phyloP scores from a whole-genome alignment of 257 asterid genomes.

The Solanum chiquidenum region DNA sequence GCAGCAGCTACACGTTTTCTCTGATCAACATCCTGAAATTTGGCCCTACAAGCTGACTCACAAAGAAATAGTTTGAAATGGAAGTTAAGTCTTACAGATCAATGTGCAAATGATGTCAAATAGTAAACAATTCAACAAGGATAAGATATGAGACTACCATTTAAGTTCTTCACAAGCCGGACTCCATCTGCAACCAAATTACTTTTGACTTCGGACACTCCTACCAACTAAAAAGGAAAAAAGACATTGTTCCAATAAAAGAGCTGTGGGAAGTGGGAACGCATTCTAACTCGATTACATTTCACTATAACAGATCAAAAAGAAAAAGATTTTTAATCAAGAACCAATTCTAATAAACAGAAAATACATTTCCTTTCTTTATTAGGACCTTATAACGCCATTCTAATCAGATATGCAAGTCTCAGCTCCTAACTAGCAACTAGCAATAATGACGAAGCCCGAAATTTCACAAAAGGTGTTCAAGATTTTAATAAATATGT shows the following conservation, averaged over 20 bases:
- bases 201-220: not conserved
- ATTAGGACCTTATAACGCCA: not conserved
- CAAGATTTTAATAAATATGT: not conserved
- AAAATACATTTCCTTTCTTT: not conserved
- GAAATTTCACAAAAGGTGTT: not conserved
- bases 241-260: not conserved
- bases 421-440: not conserved
- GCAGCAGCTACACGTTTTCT: constrained; percentile 3
- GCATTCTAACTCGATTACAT: not conserved
- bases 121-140: not conserved
- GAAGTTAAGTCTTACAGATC: not conserved
- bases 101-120: not conserved
- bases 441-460: not conserved
- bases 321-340: not conserved
- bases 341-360: not conserved
- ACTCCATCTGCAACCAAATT: not conserved
- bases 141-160: not conserved
- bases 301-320: not conserved
- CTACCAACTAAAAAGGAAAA: not conserved
- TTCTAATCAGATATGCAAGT: not conserved
- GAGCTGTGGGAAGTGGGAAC: not conserved
- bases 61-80: not conserved
- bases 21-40: constrained; percentile 1
- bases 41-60: constrained; percentile 21
- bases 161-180: not conserved